phyloP scores from a whole-genome alignment of 2,329 filamentous ascomycete species.

The Beauveria australis region DNA sequence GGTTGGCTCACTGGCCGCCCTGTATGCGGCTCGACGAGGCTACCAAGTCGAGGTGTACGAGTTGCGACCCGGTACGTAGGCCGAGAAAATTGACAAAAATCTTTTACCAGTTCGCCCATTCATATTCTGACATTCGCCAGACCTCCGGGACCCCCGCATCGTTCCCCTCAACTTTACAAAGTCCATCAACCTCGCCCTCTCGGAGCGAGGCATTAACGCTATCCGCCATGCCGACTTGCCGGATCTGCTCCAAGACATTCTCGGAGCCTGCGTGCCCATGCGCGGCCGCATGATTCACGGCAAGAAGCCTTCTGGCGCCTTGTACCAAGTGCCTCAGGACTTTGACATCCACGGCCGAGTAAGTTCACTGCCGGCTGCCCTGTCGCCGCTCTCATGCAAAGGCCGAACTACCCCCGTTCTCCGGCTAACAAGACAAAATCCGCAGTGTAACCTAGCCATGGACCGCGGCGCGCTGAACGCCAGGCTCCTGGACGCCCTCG shows the following conservation, averaged over 20 bases:
- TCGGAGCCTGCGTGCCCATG: constrained; percentile 82
- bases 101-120: background rate
- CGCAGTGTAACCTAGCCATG: constrained; percentile 72
- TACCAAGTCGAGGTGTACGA: constrained; percentile 93
- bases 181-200: constrained; percentile 96
- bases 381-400: background rate
- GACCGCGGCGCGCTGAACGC: constrained; percentile 81
- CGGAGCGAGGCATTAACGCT: constrained; percentile 86
- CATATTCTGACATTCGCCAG: constrained; percentile 36
- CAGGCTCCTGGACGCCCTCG: constrained; percentile 73
- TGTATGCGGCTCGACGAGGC: constrained; percentile 85
- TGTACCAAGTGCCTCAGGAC: constrained; percentile 76
- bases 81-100: background rate
- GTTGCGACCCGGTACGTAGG: constrained; percentile 67
- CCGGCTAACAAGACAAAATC: constrained; percentile 1
- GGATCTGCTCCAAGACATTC: constrained; percentile 63
- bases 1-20: constrained; percentile 81
- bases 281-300: constrained; percentile 94
- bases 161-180: constrained; percentile 90
- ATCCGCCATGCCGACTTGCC: constrained; percentile 62
- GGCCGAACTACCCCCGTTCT: background rate
- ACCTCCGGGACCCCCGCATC: constrained; percentile 76
- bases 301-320: constrained; percentile 49
- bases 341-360: constrained; percentile 88
- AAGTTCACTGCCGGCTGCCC: constrained; percentile 22